Percentiles rank a stretch among this genome's conserved stretches.
These are phyloP conservation scores for Filobasidium floriforme DNA, from an alignment of 768 basidiomycete genomes.

Conservation along the genomic window DNA sequence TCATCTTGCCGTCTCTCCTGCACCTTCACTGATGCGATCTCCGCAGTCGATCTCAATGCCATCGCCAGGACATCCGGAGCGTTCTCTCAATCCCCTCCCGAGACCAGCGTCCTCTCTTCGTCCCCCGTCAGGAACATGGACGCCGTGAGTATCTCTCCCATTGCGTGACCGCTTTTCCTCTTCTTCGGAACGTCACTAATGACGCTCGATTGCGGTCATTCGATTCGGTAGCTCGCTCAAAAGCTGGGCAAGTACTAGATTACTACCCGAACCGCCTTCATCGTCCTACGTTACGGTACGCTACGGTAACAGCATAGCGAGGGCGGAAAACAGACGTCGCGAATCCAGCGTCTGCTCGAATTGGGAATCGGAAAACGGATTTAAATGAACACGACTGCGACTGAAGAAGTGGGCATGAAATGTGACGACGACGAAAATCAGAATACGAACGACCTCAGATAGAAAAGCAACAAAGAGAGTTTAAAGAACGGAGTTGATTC, in stretches of 20 bases:
- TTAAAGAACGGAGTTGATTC: neutral
- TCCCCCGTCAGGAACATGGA: slow-evolving; percentile 38
- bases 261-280: neutral
- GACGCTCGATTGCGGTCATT: neutral
- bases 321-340: neutral
- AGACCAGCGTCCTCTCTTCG: slow-evolving; percentile 37
- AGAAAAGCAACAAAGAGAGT: neutral
- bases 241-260: slow-evolving; percentile 1
- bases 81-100: slow-evolving; percentile 52
- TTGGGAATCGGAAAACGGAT: neutral
- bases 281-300: neutral
- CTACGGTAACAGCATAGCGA: neutral
- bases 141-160: slow-evolving; percentile 10
- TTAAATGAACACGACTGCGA: neutral
- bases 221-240: slow-evolving; percentile 3
- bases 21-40: slow-evolving; percentile 6
- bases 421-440: neutral
- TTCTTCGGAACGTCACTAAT: neutral
- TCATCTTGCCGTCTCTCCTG: neutral
- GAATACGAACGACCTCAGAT: neutral
- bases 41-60: slow-evolving; percentile 57
- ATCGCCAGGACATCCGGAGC: slow-evolving; percentile 77
- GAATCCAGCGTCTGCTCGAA: neutral
- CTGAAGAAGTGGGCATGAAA: neutral
- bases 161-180: neutral